phyloP scores from a whole-genome alignment of 2,329 filamentous ascomycete species.

The Fusarium musae region DNA sequence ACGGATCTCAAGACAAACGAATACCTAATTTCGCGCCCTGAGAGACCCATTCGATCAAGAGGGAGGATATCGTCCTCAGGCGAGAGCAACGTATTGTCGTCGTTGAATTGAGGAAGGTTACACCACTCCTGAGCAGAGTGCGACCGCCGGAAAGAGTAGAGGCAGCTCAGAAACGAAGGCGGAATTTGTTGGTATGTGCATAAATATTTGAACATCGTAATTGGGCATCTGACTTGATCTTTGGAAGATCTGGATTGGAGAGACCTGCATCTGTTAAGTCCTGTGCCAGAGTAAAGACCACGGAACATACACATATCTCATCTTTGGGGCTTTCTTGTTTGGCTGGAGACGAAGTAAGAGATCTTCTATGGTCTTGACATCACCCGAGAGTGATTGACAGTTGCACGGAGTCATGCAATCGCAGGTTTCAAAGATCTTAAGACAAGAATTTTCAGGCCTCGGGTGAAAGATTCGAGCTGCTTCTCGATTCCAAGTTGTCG shows the following conservation, averaged over 20 bases:
- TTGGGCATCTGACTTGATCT: neutral
- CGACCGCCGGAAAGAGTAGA: slow-evolving; percentile 15
- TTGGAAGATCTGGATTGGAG: slow-evolving; percentile 22
- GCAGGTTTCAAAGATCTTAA: slow-evolving; percentile 7
- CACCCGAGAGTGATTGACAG: neutral
- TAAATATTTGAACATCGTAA: slow-evolving; percentile 22
- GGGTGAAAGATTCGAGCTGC: neutral
- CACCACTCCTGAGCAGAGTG: slow-evolving; percentile 3
- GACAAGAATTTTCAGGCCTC: neutral
- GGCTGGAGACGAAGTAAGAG: neutral
- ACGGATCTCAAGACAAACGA: slow-evolving; percentile 31
- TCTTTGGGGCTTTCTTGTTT: neutral
- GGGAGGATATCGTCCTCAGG: neutral
- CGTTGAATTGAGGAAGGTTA: slow-evolving; percentile 22
- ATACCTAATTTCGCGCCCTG: slow-evolving; percentile 26
- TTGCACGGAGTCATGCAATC: neutral
- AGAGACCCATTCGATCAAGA: slow-evolving; percentile 4
- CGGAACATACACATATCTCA: slow-evolving; percentile 20
- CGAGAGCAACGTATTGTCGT: slow-evolving; percentile 22
- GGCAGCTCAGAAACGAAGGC: neutral
- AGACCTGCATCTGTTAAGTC: neutral
- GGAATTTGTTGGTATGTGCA: slow-evolving; percentile 28
- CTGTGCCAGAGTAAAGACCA: fast-evolving
- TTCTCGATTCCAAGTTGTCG: slow-evolving; percentile 3
- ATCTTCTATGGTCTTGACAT: neutral